phyloP scores from a whole-genome alignment of 306 rosid genomes.

The Sechiopsis laciniata region DNA sequence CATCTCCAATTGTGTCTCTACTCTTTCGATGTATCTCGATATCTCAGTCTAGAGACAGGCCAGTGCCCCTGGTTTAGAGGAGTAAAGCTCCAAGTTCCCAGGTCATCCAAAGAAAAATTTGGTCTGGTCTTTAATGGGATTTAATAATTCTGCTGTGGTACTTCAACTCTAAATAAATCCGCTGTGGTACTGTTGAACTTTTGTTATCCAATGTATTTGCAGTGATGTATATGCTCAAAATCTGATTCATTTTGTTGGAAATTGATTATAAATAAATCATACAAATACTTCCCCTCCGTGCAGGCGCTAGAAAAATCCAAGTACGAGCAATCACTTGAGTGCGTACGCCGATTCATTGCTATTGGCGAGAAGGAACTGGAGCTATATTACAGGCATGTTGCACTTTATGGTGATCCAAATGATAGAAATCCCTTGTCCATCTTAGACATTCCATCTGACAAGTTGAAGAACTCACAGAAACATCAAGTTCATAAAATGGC shows the following conservation, averaged over 20 bases:
- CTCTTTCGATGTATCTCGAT: no score
- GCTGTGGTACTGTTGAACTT: background rate
- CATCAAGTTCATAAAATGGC: constrained; percentile 24
- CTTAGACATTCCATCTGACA: constrained; percentile 40
- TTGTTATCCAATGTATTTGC: constrained; percentile 1
- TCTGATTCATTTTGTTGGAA: background rate
- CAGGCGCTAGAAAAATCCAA: constrained; percentile 94
- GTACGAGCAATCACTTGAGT: constrained; percentile 85
- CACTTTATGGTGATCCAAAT: constrained; percentile 72
- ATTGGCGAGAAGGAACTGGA: constrained; percentile 82
- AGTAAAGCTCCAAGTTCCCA: no score
- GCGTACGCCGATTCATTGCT: constrained; percentile 70
- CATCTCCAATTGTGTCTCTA: no score
- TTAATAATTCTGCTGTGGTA: background rate
- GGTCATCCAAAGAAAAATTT: no score
- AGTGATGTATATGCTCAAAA: background rate
- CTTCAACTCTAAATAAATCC: no score
- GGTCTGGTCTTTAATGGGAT: no score
- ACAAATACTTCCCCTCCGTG: background rate
- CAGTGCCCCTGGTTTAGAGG: no score
- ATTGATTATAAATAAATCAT: constrained; percentile 1
- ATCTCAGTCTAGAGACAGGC: no score
- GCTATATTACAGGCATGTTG: constrained; percentile 72
- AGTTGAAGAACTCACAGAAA: constrained; percentile 27
- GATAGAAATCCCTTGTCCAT: constrained; percentile 53